Percentiles rank a stretch among this genome's conserved stretches.
phyloP scores from a whole-genome alignment of 1,284 basidiomycete species.

The Wallemia hederae region DNA sequence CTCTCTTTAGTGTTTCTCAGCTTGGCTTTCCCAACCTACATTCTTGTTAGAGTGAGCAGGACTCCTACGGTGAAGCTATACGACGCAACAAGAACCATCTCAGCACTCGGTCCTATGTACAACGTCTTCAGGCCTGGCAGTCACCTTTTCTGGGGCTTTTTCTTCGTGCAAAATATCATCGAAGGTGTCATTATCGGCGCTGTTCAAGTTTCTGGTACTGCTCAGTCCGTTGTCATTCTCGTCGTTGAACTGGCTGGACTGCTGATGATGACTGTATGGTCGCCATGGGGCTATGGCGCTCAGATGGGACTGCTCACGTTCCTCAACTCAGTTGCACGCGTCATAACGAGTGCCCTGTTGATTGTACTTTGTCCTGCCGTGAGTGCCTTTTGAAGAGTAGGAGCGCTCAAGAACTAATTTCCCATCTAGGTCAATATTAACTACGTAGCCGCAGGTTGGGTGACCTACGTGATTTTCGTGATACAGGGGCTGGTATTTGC shows the following conservation, averaged over 20 bases:
- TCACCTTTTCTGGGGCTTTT: constrained; percentile 54
- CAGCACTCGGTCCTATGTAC: constrained; percentile 79
- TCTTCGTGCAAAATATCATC: constrained; percentile 50
- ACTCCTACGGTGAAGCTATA: constrained; percentile 72
- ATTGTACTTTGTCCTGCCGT: constrained; percentile 67
- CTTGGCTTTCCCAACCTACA: constrained; percentile 38
- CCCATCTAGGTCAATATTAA: constrained; percentile 40
- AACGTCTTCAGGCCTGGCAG: constrained; percentile 78
- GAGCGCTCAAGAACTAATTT: not conserved
- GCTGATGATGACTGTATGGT: constrained; percentile 63
- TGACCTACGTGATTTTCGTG: constrained; percentile 68
- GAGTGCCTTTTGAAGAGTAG: constrained; percentile 21
- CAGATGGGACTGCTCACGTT: constrained; percentile 86
- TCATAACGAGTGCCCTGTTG: constrained; percentile 60
- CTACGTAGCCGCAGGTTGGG: constrained; percentile 49
- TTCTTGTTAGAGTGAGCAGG: constrained; percentile 42
- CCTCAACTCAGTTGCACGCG: constrained; percentile 61
- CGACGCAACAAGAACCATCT: constrained; percentile 66
- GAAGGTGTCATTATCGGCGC: constrained; percentile 59
- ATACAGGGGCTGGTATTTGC: constrained; percentile 61
- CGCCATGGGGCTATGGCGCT: constrained; percentile 84
- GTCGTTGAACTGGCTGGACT: constrained; percentile 55
- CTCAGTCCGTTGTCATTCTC: constrained; percentile 65
- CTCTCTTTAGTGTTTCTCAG: constrained; percentile 51
- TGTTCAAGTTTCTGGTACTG: constrained; percentile 61